Percentiles rank a stretch among this genome's conserved stretches.
Evolutionary conservation across 2,329 filamentous ascomycete genomes (phyloP).

Genomic region (Didymellaceae sp.): DNA sequence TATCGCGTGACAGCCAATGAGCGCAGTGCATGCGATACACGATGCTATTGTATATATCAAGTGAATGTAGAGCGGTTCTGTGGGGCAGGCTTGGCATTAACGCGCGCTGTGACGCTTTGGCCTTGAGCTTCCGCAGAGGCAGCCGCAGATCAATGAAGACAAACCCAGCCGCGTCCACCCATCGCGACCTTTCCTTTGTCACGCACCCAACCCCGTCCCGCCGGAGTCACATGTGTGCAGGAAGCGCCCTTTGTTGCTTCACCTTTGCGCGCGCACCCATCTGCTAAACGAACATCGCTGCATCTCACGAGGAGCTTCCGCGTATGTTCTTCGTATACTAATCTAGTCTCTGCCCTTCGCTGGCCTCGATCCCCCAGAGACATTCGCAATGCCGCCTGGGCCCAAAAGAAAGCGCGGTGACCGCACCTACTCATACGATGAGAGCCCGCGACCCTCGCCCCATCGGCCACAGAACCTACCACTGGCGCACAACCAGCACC

Average conservation of each 20-base stretch:
- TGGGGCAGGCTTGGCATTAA: slow-evolving; percentile 12
- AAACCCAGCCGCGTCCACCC: slow-evolving; percentile 26
- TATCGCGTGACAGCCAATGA: not conserved
- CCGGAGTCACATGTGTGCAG: slow-evolving; percentile 8
- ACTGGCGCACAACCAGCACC: slow-evolving; percentile 59
- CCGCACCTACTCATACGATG: slow-evolving; percentile 53
- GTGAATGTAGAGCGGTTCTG: slow-evolving; percentile 1
- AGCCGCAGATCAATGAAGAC: slow-evolving; percentile 14
- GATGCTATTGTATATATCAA: not conserved
- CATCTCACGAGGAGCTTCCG: slow-evolving; percentile 17
- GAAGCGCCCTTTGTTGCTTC: not conserved
- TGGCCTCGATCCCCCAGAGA: slow-evolving; percentile 38
- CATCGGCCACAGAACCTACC: slow-evolving; percentile 58
- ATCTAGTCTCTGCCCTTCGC: slow-evolving; percentile 27
- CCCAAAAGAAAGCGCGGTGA: slow-evolving; percentile 65
- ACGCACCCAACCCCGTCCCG: slow-evolving; percentile 17
- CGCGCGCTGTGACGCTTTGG: slow-evolving; percentile 9
- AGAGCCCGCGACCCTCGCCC: slow-evolving; percentile 55
- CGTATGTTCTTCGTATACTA: slow-evolving; percentile 40
- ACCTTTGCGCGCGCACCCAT: not conserved
- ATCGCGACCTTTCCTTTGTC: slow-evolving; percentile 19
- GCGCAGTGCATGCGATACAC: not conserved
- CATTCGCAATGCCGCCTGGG: slow-evolving; percentile 57
- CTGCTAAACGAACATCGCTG: not conserved
- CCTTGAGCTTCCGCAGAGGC: slow-evolving; percentile 23